Evolutionary conservation across 2,329 filamentous ascomycete genomes (phyloP), one percentile per base, ranked within the genome.

Genomic region (Hypoxylon sp.): DNA sequence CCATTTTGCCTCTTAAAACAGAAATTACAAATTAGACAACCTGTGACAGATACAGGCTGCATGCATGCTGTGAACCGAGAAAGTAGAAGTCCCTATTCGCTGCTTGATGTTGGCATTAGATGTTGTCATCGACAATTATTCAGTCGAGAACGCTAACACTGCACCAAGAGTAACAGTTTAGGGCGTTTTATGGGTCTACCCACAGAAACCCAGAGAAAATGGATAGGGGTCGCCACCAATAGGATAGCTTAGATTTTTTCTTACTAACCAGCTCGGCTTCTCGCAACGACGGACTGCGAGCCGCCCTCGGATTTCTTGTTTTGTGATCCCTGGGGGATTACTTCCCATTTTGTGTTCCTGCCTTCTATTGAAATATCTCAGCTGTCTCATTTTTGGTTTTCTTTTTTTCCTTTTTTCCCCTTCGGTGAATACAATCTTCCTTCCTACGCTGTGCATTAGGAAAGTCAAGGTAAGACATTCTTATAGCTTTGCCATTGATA

Each of bases 271-370:
- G 28, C 38, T 57, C 49, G 58, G 60, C 50, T 60, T 48, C 56
- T 62, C 36, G 60, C 49, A 59, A 30, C 56, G 28, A 60, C 50
- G 55, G 48, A n/a, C 9, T 41, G 21, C 45, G 28, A 61, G 51
- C 64, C 61, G 60, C 63, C 50, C 68, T 70, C 68, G 68, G 58
- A 60, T 68, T 62, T 60, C 61, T 65, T 63, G 63, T 64, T 45
- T 52, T 52, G 60, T 55, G 34, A 63, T 48, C 56, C 63, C 57
- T 45, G 50, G 50, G 6, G 21, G 28, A 55, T 55, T 59, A 60
- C 46, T 58, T 50, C 45, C 13, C 43, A 32, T 59, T 28, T 19
- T 56, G 50, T 57, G 50, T 57, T 41, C 50, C 45, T 59, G 30
- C 25, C 36, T 51, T 41, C 28, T n/a, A 41, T 41, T 36, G 38